Percentiles rank a stretch among this genome's conserved stretches.
Conservation (phyloP, 768 basidiomycete species). For the Termitomyces sp. region DNA sequence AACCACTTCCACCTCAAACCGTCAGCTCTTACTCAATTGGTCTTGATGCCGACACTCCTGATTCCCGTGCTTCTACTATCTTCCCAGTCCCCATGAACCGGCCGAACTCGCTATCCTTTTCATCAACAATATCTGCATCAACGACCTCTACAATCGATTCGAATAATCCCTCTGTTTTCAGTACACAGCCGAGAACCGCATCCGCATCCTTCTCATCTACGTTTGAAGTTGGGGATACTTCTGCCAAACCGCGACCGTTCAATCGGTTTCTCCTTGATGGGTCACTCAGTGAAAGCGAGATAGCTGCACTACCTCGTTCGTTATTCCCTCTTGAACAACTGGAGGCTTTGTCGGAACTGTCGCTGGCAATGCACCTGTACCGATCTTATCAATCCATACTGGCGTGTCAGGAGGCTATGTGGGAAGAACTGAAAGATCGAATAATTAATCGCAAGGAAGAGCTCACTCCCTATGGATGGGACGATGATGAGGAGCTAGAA, state of each 20-base stretch:
- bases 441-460: slow-evolving; percentile 56
- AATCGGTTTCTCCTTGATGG: slow-evolving; percentile 47
- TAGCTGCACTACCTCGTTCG: slow-evolving; percentile 30
- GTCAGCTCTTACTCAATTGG: slow-evolving; percentile 38
- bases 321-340: slow-evolving; percentile 43
- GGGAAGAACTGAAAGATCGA: slow-evolving; percentile 68
- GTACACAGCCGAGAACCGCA: slow-evolving; percentile 25
- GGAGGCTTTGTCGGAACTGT: slow-evolving; percentile 50
- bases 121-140: slow-evolving; percentile 44
- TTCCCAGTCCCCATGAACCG: slow-evolving; percentile 36
- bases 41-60: slow-evolving; percentile 31
- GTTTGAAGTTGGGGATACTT: slow-evolving; percentile 22
- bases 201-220: slow-evolving; percentile 34
- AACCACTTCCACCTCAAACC: slow-evolving; percentile 49
- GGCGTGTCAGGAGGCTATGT: slow-evolving; percentile 73
- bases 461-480: slow-evolving; percentile 64
- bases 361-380: slow-evolving; percentile 71
- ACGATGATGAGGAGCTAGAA: slow-evolving; percentile 61
- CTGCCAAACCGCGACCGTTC: slow-evolving; percentile 23
- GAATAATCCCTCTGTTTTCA: slow-evolving; percentile 24
- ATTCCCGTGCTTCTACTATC: slow-evolving; percentile 34
- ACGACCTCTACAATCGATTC: slow-evolving; percentile 32
- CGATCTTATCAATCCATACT: slow-evolving; percentile 59
- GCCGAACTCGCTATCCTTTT: slow-evolving; percentile 51
- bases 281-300: slow-evolving; percentile 43